Conservation (phyloP, 768 basidiomycete genomes). For the Hericium alpestre region DNA sequence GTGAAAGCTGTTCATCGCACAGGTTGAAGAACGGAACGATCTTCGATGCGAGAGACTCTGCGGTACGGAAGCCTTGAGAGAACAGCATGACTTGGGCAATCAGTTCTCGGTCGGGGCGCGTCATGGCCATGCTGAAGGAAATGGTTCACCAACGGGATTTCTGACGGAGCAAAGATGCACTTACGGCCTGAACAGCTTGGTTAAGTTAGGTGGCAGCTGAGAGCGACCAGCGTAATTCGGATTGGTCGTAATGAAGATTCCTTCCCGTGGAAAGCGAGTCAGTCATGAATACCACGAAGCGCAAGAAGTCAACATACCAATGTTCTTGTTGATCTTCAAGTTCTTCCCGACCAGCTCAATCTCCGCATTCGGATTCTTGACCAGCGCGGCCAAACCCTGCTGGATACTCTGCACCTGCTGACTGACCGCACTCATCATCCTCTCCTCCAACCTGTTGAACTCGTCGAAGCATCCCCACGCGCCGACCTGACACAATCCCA, state of each 20-base stretch:
- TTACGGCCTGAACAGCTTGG: conserved; percentile 88
- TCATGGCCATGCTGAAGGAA: conserved; percentile 86
- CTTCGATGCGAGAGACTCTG: conserved; percentile 94
- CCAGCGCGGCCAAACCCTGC: conserved; percentile 79
- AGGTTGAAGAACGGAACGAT: conserved; percentile 99
- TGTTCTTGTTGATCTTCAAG: conserved; percentile 87
- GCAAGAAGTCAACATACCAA: conserved; percentile 41
- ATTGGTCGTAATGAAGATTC: conserved; percentile 98
- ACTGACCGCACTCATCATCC: conserved; percentile 94
- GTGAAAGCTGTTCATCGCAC: conserved; percentile 92
- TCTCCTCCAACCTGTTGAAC: conserved; percentile 96
- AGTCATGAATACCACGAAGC: neutral
- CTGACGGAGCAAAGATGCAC: conserved; percentile 19
- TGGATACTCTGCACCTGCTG: conserved; percentile 99
- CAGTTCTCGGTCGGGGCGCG: conserved; percentile 92
- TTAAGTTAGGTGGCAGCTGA: conserved; percentile 74
- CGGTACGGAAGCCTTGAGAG: conserved; percentile 97
- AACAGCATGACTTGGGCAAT: conserved; percentile 99
- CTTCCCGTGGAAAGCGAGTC: conserved; percentile 24
- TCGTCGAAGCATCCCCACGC: conserved; percentile 99
- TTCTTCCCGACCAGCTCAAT: conserved; percentile 94
- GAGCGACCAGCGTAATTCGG: conserved; percentile 98
- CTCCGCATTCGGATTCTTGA: conserved; percentile 76
- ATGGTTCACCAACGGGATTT: neutral
- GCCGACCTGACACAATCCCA: conserved; percentile 96